Evolutionary conservation across 345 rosid genomes (phyloP), one percentile per base, ranked within the genome.

Genomic region (Leavenworthia alabamica): DNA sequence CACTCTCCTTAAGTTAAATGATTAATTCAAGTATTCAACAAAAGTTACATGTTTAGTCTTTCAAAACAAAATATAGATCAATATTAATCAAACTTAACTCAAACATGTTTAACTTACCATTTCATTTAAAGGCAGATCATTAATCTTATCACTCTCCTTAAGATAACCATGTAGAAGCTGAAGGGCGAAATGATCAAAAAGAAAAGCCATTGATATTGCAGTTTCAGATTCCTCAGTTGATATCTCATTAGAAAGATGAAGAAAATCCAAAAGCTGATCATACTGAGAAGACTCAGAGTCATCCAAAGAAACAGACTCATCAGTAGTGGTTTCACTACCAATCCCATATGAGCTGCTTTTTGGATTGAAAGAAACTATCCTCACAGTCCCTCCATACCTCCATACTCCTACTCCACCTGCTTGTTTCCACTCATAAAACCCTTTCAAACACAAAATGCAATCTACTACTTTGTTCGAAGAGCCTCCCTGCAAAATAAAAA

Each of bases 381-480:
- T 93, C 50, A 93, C 97, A 13, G 86, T 86, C 33, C 99, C 99
- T 50, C 99, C 99, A 57, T 93, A 93, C 52, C 97, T 82, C 99
- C 99, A 93, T 16, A 93, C 82, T 62, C 99, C 99, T 12, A 79
- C 80, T 47, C 94, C 99, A 55, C 99, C 99, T 0, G 91, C 83
- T 70, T 85, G 84, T 75, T 85, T 89, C 99, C 99, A 93, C 77
- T 87, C 94, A 8, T 86, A 80, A 57, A 80, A 93, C 12, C 99
- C 99, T 80, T 89, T 93, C 74, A 93, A 70, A 62, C 97, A 93
- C 27, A 89, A 88, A 71, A 93, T 93, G 73, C 99, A 93, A 66
- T 93, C 99, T 10, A 93, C 99, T 15, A 93, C 97, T 78, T 86
- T 93, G 71, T 79, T 85, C 51, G 92, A 86, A 0, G 99, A 85